Evolutionary conservation across 139 green algal species (phyloP).

Genomic region (Chlamydomonas urium): DNA sequence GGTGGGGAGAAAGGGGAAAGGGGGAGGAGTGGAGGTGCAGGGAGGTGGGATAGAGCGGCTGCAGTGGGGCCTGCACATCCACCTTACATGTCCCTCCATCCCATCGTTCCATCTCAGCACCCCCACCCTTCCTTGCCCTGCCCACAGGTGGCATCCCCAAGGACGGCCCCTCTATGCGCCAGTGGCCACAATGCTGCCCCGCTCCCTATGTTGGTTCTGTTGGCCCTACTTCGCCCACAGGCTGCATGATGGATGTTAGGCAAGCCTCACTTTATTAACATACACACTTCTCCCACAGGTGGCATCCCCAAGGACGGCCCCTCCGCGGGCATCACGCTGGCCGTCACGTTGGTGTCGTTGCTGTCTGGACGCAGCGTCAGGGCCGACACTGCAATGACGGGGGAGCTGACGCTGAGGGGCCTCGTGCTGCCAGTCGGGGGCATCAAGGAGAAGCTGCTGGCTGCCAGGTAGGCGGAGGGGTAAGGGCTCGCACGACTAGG

Average conservation of each 20-base stretch:
- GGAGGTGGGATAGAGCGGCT: no score
- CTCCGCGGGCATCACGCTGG: conserved; percentile 68
- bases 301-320: conserved; percentile 70
- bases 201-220: no score
- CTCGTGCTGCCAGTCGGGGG: conserved; percentile 62
- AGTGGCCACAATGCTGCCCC: no score
- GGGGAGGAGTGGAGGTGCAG: no score
- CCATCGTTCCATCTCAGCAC: no score
- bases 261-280: no score
- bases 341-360: conserved; percentile 57
- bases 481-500: not conserved
- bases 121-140: no score
- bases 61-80: no score
- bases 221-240: no score
- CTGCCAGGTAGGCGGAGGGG: conserved; percentile 15
- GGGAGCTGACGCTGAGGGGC: conserved; percentile 60
- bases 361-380: conserved; percentile 49
- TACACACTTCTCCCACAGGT: conserved; percentile 54
- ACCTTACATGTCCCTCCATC: no score
- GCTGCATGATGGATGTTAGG: no score
- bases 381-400: conserved; percentile 65
- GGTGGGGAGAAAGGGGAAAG: no score
- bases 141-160: conserved; percentile 70
- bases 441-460: conserved; percentile 46
- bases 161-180: conserved; percentile 57